Conservation (phyloP, 805 yeast species). For the Yarrowia sp. region DNA sequence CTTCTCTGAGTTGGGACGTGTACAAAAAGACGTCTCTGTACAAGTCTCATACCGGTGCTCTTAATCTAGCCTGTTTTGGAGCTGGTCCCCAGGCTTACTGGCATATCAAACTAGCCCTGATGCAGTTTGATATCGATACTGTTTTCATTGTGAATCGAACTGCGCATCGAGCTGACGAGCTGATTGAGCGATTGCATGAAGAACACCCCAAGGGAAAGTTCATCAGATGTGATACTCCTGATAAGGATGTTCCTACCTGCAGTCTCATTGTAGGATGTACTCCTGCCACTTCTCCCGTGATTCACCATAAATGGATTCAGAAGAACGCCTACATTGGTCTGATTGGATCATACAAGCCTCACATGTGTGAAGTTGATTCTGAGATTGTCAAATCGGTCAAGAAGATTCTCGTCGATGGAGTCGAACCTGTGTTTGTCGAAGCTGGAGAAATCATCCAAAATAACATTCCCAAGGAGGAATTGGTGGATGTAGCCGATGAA, state of each 20-base stretch:
- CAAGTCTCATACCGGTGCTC: not conserved
- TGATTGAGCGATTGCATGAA: not conserved
- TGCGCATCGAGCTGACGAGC: not conserved
- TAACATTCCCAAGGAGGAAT: not conserved
- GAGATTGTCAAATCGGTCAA: not conserved
- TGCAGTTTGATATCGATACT: conserved; percentile 14
- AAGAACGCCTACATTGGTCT: conserved; percentile 11
- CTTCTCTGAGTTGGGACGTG: conserved; percentile 17
- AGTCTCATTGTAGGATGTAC: conserved; percentile 13
- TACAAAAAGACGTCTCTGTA: not conserved
- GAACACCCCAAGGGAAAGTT: conserved; percentile 10
- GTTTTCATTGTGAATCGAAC: conserved; percentile 15
- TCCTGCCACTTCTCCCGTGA: conserved; percentile 7
- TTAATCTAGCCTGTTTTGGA: conserved; percentile 3
- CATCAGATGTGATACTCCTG: not conserved
- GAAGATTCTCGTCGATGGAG: conserved; percentile 11
- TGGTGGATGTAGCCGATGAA: conserved; percentile 3
- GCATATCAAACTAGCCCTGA: conserved; percentile 21
- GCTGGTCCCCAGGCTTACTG: conserved; percentile 24
- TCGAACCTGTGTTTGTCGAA: conserved; percentile 3
- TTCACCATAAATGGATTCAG: conserved; percentile 1
- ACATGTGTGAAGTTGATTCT: conserved; percentile 22
- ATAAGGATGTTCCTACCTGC: not conserved
- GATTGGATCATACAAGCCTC: conserved; percentile 24
- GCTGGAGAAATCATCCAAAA: conserved; percentile 25